A percentile compares a stretch with the other conserved stretches of the same genome.
Evolutionary conservation across 495 filamentous ascomycete genomes (phyloP).

Genomic region (Aspergillus incahuasiensis): DNA sequence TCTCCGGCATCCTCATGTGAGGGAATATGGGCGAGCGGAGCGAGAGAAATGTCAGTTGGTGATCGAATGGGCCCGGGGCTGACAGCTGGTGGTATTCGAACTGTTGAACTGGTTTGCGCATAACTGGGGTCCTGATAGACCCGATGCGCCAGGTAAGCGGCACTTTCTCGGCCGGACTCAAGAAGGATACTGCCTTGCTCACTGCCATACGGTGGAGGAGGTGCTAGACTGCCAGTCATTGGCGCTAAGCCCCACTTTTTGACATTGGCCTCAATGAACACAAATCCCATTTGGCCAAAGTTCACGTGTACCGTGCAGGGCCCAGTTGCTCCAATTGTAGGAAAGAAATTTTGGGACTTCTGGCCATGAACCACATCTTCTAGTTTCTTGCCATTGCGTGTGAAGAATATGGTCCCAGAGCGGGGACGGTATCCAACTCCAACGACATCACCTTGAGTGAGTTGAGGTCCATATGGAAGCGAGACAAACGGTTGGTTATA

Average conservation of each 20-base stretch:
- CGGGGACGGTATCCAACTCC: slow-evolving; percentile 93
- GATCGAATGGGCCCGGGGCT: slow-evolving; percentile 87
- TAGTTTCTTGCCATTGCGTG: slow-evolving; percentile 93
- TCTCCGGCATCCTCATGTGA: slow-evolving; percentile 75
- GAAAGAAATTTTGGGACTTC: slow-evolving; percentile 95
- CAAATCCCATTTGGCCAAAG: slow-evolving; percentile 94
- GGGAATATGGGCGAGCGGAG: slow-evolving; percentile 65
- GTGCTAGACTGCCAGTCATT: slow-evolving; percentile 90
- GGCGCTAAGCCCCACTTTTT: slow-evolving; percentile 99
- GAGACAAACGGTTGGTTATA: slow-evolving; percentile 85
- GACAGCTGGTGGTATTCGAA: slow-evolving; percentile 62
- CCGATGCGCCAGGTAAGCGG: slow-evolving; percentile 52
- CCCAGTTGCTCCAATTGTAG: slow-evolving; percentile 89
- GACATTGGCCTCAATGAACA: slow-evolving; percentile 98
- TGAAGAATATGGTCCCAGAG: slow-evolving; percentile 95
- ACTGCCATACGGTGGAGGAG: slow-evolving; percentile 92
- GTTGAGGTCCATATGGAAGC: slow-evolving; percentile 73
- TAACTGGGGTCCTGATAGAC: slow-evolving; percentile 48
- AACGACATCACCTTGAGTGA: slow-evolving; percentile 90
- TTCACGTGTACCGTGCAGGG: slow-evolving; percentile 92
- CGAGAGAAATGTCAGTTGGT: slow-evolving; percentile 95
- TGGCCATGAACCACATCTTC: slow-evolving; percentile 92
- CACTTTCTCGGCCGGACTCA: slow-evolving; percentile 72
- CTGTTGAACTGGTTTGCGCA: slow-evolving; percentile 44
- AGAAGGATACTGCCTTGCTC: slow-evolving; percentile 94